Conservation (phyloP, 2,329 filamentous ascomycete species). For the Aspergillus phoenicis region DNA sequence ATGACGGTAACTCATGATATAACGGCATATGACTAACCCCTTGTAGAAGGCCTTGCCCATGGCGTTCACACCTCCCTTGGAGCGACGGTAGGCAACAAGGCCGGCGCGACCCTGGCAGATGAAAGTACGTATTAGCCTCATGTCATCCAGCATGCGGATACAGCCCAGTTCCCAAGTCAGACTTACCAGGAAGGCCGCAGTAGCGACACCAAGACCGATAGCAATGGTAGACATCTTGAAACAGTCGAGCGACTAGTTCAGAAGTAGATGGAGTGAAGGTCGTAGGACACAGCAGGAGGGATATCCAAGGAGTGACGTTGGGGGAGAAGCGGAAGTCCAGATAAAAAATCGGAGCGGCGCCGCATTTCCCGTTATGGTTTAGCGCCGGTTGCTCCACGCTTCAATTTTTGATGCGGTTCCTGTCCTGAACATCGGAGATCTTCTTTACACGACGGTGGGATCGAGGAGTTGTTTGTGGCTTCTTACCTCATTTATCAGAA, state of each 20-base stretch:
- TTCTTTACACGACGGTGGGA: constrained; percentile 12
- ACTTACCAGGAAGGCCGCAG: constrained; percentile 77
- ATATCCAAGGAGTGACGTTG: constrained; percentile 21
- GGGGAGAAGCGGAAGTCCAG: constrained; percentile 26
- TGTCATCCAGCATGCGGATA: background rate
- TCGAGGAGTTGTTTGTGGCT: constrained; percentile 1
- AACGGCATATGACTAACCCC: constrained; percentile 51
- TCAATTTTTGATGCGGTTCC: constrained; percentile 26
- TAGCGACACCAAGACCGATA: constrained; percentile 50
- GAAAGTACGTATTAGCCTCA: background rate
- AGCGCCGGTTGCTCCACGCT: constrained; percentile 35
- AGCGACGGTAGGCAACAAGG: constrained; percentile 83
- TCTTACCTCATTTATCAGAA: background rate
- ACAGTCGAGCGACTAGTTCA: background rate
- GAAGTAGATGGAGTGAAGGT: constrained; percentile 8
- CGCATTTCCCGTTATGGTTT: constrained; percentile 35
- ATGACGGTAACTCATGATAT: background rate
- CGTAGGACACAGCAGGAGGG: constrained; percentile 12
- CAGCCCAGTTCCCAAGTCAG: background rate
- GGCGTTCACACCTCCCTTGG: constrained; percentile 67
- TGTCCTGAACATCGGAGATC: constrained; percentile 21
- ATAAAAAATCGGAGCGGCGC: constrained; percentile 42
- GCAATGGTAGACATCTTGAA: constrained; percentile 47
- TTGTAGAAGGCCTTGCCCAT: constrained; percentile 95
- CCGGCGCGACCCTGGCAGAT: constrained; percentile 78